Base-by-base conservation (phyloP, 78 protist species). In the Andalucia godoyi region DNA sequence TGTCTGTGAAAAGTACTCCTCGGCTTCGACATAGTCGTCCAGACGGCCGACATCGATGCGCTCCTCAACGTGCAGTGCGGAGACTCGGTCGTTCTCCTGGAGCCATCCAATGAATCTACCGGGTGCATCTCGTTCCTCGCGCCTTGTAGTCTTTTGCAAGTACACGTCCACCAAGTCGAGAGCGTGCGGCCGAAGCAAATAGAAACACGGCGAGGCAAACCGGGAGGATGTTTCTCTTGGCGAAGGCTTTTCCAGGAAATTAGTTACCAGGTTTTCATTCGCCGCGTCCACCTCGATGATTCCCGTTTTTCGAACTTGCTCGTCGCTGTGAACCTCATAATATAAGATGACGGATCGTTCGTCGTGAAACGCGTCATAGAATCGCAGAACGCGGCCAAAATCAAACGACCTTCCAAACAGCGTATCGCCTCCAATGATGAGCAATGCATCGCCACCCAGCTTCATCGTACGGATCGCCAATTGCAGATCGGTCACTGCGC, bases 341-440 rank as follows among this genome's bases (percentile, higher is more conserved):
- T 25, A 7, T 12, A 57, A 25, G 15, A 57, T 33, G 6, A 29
- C n/a, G 2, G 46, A 37, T 27, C 37, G 9, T 10, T 10, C 25
- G 9, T 2, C 9, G 29, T n/a, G 46, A 4, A 37, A 45, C 30
- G 46, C n/a, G 30, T 32, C 50, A 3, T 23, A 12, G 46, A 6
- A 18, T 7, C 41, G 40, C 17, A 2, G 25, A 10, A 40, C 4
- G 25, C 5, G 32, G 47, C 39, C 45, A 10, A 29, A 49, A 13
- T 45, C 4, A 42, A 59, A 59, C 25, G 21, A 49, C 33, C 32
- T 17, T 8, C 2, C 27, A 39, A 59, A 59, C 29, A 59, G 66
- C 17, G 43, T 59, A 33, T 59, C 66, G 29, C 66, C 66, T 4
- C 46, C 66, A 18, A 59, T 27, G n/a, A 59, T 40, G 12, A 59